Percentiles rank a stretch among this genome's conserved stretches.
Conservation (phyloP, 768 basidiomycete species). For the Suillus clintonianus region DNA sequence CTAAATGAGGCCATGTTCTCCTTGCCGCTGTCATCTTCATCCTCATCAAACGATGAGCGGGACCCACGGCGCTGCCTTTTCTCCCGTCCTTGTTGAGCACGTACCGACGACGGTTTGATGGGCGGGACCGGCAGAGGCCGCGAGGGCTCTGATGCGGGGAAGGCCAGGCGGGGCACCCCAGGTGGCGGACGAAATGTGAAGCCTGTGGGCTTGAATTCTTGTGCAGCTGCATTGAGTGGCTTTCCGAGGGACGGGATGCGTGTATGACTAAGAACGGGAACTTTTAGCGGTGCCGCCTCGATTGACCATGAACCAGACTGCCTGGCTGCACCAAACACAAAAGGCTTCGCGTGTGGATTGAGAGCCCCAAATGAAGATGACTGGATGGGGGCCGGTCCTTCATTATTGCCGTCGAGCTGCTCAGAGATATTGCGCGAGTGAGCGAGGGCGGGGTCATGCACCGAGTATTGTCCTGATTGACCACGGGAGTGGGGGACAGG, state of each 20-base stretch:
- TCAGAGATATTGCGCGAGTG: constrained; percentile 59
- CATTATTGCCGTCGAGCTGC: constrained; percentile 37
- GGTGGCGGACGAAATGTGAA: constrained; percentile 80
- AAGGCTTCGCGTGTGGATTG: constrained; percentile 83
- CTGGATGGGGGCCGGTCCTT: constrained; percentile 14
- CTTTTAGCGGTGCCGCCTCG: constrained; percentile 34
- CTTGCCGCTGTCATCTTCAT: constrained; percentile 50
- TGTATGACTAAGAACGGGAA: constrained; percentile 38
- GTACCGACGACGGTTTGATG: constrained; percentile 21
- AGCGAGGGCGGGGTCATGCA: constrained; percentile 59
- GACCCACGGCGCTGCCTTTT: constrained; percentile 71
- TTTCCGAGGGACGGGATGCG: constrained; percentile 55
- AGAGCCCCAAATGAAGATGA: constrained; percentile 37
- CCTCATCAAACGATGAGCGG: constrained; percentile 25
- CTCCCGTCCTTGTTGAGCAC: constrained; percentile 68
- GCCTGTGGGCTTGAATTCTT: constrained; percentile 76
- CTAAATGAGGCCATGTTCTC: constrained; percentile 75
- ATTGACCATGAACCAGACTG: constrained; percentile 37
- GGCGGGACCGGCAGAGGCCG: constrained; percentile 45
- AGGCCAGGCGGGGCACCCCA: constrained; percentile 58
- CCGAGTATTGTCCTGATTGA: constrained; percentile 60
- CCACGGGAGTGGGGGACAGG: constrained; percentile 67
- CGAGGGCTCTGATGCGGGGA: constrained; percentile 29
- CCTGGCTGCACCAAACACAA: constrained; percentile 65
- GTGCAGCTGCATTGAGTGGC: constrained; percentile 76